Evolutionary conservation across 2,329 filamentous ascomycete genomes (phyloP).

Genomic region (Penicillium sp.): DNA sequence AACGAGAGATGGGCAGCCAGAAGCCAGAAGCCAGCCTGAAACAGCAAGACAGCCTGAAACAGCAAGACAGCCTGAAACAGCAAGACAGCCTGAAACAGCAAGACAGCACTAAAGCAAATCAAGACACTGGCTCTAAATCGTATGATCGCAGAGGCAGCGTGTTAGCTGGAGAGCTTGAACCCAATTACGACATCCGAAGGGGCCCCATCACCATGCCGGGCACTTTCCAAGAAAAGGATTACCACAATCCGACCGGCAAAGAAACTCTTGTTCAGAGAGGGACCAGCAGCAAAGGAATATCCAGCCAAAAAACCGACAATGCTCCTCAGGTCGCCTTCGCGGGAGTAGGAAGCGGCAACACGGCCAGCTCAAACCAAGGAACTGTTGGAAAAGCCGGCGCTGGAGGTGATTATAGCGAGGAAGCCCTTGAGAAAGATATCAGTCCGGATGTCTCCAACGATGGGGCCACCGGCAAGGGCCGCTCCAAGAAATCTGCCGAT

Average conservation of each 20-base stretch:
- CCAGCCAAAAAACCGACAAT: not conserved
- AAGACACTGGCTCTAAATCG: not conserved
- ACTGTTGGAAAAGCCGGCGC: not conserved
- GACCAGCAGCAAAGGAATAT: slow-evolving; percentile 1
- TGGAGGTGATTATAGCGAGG: not conserved
- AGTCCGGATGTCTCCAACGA: slow-evolving; percentile 15
- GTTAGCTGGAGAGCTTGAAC: slow-evolving; percentile 3
- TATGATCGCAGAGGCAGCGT: slow-evolving; percentile 1
- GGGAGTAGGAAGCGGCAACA: not conserved
- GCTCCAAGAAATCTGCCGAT: not conserved
- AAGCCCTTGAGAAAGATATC: slow-evolving; percentile 13
- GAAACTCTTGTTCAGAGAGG: slow-evolving; percentile 4
- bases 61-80: not conserved
- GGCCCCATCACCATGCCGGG: slow-evolving; percentile 19
- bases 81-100: too few relatives aligned
- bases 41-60: not conserved
- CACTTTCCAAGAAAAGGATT: slow-evolving; percentile 8
- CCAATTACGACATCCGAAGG: slow-evolving; percentile 22
- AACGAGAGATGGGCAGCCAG: not conserved
- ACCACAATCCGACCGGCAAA: slow-evolving; percentile 1
- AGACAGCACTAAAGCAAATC: not conserved
- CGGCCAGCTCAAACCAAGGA: not conserved
- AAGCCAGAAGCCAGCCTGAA: not conserved
- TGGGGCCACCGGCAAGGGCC: not conserved
- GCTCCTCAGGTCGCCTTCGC: not conserved